Evolutionary conservation across 805 yeast genomes (phyloP), one percentile per base, ranked within the genome.

Genomic region (Pichia exigua): DNA sequence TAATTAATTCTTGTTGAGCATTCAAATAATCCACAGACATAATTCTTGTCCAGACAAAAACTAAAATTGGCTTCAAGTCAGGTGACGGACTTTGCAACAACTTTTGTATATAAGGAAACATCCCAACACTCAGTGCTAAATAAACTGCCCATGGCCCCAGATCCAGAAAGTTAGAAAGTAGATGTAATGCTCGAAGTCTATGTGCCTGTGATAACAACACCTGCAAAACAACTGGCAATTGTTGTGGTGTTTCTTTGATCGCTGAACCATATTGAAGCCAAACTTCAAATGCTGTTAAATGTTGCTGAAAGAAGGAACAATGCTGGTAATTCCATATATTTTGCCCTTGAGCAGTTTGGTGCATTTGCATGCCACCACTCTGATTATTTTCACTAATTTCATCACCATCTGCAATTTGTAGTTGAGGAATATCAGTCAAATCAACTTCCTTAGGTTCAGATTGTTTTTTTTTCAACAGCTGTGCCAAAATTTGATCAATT

Each of bases 71-170:
- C 61, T 90, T 90, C 53, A 94, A 73, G 62, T 94, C 98, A 27
- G 88, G 95, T 0, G 98, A 97, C 0, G 98, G 98, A 54, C 95
- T 84, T 64, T 92, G 98, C 35, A 94, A 70, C 22, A 94, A 74
- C 60, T 91, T 89, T 50, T 92, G 72, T 32, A 94, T 96, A 63
- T 94, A 94, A 0, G 98, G 98, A 67, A 92, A 94, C 30, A 94
- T 92, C 22, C 98, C 98, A 57, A 94, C 91, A 9, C 96, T 87
- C 32, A 94, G 71, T 0, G 97, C 95, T 30, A 91, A 71, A 60
- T 90, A 87, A 0, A 94, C 98, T 0, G 99, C 98, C 95, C 97
- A 89, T 0, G 99, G 97, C 0, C 99, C 99, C 39, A 94, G 70
- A 66, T 94, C 99, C 43, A 94, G 73, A 64, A 92, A 94, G 59